phyloP scores from a whole-genome alignment of 768 basidiomycete species.

The Lentinula raphanica region DNA sequence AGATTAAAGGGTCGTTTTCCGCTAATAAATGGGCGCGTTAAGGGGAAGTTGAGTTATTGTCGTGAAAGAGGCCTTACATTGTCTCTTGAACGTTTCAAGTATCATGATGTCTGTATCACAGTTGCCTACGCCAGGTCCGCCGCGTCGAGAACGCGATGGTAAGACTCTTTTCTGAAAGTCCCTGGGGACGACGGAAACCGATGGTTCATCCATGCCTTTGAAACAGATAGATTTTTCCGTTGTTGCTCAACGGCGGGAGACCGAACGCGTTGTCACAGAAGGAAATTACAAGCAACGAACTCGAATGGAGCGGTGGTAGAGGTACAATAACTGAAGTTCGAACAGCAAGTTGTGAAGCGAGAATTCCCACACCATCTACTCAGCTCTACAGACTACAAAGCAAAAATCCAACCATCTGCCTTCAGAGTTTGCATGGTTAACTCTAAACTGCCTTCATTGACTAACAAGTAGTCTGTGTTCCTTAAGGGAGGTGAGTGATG shows the following conservation, averaged over 20 bases:
- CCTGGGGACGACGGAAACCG: conserved; percentile 19
- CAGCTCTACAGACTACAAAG: background rate
- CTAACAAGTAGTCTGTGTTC: conserved; percentile 64
- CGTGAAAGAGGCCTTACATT: conserved; percentile 46
- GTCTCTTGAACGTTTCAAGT: conserved; percentile 72
- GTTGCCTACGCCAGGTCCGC: conserved; percentile 75
- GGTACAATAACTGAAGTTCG: background rate
- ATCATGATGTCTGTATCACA: conserved; percentile 81
- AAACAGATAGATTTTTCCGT: background rate
- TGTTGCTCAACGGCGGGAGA: background rate
- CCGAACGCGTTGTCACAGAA: background rate
- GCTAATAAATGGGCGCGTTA: conserved; percentile 34
- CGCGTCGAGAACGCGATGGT: conserved; percentile 75
- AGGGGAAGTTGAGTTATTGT: conserved; percentile 10
- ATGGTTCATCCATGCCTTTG: background rate
- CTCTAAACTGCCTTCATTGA: conserved; percentile 38
- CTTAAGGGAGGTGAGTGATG: conserved; percentile 24
- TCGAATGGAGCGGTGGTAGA: background rate
- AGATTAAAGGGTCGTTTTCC: conserved; percentile 69
- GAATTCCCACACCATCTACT: background rate
- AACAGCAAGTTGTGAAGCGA: background rate
- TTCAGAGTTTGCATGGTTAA: conserved; percentile 38
- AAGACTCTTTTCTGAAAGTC: conserved; percentile 71
- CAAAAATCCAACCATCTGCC: conserved; percentile 50
- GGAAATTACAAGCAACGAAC: background rate